Base-by-base conservation (phyloP, 23 red algal genomes). In the Gracilaria gracilis region DNA sequence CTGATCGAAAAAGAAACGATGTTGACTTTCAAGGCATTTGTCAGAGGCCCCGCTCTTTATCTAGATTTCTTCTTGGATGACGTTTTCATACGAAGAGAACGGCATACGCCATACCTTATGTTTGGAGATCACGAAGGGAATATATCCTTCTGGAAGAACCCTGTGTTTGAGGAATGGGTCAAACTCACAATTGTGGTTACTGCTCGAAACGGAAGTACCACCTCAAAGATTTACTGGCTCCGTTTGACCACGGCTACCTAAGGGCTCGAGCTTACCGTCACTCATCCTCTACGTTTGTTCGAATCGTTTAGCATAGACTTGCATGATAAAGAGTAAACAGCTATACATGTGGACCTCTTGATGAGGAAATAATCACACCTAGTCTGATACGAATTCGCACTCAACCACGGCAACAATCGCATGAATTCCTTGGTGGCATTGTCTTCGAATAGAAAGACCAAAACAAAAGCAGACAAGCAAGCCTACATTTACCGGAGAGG, bases 1-100 rank as follows among this genome's bases (percentile, higher is more conserved):
- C 19, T 9, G 19, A 27, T 75, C 46, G 38, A 75, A 46, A 23
- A 40, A 6, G 20, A 19, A 40, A 75, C 20, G 36, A 21, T 46
- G 33, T 2, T 75, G 2, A 19, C 69, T 42, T 75, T 75, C 29
- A 20, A 27, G 17, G 69, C 69, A 25, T 46, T 75, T n/a, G 46
- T 37, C 6, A 75, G 21, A 12, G 69, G 69, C 69, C 38, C 36
- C 14, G 69, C 46, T 24, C 37, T 8, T 3, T 46, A 48, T 42
- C 8, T 75, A 1, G 69, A 75, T n/a, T 75, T 75, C 69, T 75
- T 46, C 33, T 5, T 75, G 36, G 46, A 75, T 46, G 37, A 20
- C 4, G 37, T 19, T 6, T 32, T 75, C 69, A 46, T 75, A 4
- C 36, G 40, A 11, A 19, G 37, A 27, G 69, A 75, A n/a, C 69